Evolutionary conservation across 345 rosid genomes (phyloP).

Genomic region (Dipteronia dyeriana): DNA sequence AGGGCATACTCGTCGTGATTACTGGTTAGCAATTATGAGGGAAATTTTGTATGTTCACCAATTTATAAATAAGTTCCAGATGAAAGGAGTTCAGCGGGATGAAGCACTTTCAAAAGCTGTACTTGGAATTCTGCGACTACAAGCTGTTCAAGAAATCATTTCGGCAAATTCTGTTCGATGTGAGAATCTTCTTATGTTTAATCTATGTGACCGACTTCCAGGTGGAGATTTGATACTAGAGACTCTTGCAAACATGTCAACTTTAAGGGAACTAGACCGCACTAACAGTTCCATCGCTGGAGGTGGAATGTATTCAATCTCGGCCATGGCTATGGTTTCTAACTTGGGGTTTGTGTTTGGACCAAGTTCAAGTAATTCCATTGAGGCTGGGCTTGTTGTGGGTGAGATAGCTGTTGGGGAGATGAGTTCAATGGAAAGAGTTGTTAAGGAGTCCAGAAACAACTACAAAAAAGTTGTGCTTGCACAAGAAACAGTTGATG

Average conservation of each 20-base stretch:
- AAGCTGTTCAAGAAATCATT: slow-evolving; percentile 76
- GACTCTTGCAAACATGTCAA: slow-evolving; percentile 77
- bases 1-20: slow-evolving; percentile 93
- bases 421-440: slow-evolving; percentile 75
- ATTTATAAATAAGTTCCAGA: slow-evolving; percentile 65
- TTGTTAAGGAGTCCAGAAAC: slow-evolving; percentile 73
- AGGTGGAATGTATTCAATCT: slow-evolving; percentile 65
- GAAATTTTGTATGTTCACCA: slow-evolving; percentile 77
- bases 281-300: slow-evolving; percentile 41
- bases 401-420: slow-evolving; percentile 94
- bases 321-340: slow-evolving; percentile 78
- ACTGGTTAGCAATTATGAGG: slow-evolving; percentile 79
- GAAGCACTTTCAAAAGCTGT: slow-evolving; percentile 88
- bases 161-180: slow-evolving; percentile 35
- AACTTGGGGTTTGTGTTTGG: slow-evolving; percentile 75
- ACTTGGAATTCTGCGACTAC: slow-evolving; percentile 78
- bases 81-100: slow-evolving; percentile 61
- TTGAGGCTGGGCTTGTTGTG: slow-evolving; percentile 54
- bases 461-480: slow-evolving; percentile 71
- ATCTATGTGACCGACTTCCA: slow-evolving; percentile 92
- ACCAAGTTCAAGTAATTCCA: slow-evolving; percentile 51
- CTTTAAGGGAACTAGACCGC: slow-evolving; percentile 51
- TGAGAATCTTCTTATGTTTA: slow-evolving; percentile 79
- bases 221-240: slow-evolving; percentile 93
- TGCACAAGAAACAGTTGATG: slow-evolving; percentile 89